Conservation (phyloP, 768 basidiomycete genomes). For the Mrakia blollopis region DNA sequence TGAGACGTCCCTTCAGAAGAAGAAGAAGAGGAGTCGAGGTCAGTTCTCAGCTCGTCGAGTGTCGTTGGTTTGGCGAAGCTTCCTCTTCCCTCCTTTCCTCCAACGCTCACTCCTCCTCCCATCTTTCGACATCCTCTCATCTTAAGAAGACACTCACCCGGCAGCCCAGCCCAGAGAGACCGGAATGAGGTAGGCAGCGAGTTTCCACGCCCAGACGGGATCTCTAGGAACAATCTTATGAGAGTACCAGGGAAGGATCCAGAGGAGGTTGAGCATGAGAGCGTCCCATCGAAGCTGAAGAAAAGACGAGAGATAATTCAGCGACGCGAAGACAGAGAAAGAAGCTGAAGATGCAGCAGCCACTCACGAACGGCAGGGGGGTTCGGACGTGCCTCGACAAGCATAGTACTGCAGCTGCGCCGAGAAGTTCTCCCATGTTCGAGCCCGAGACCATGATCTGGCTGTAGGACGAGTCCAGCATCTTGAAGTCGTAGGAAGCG, state of each 20-base stretch:
- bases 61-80: too few species aligned
- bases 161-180: slow-evolving; percentile 39
- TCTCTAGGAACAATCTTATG: slow-evolving; percentile 33
- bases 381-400: slow-evolving; percentile 37
- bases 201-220: slow-evolving; percentile 36
- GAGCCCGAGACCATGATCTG: slow-evolving; percentile 41
- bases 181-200: not conserved
- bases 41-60: not conserved
- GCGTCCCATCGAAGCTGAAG: slow-evolving; percentile 35
- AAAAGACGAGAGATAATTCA: too few species aligned
- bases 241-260: slow-evolving; percentile 37
- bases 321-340: too few species aligned
- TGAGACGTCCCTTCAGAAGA: slow-evolving; percentile 40
- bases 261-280: slow-evolving; percentile 39
- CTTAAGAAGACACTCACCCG: slow-evolving; percentile 22
- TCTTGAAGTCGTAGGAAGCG: too few species aligned
- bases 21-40: not conserved
- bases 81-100: too few species aligned
- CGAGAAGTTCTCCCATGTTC: slow-evolving; percentile 40
- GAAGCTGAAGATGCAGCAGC: too few species aligned
- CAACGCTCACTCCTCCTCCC: too few species aligned
- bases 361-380: slow-evolving; percentile 34
- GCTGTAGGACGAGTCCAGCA: too few species aligned
- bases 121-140: too few species aligned
- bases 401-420: slow-evolving; percentile 37